Base-by-base conservation (phyloP, 2,329 filamentous ascomycete species). In the Trichoderma pleuroti region DNA sequence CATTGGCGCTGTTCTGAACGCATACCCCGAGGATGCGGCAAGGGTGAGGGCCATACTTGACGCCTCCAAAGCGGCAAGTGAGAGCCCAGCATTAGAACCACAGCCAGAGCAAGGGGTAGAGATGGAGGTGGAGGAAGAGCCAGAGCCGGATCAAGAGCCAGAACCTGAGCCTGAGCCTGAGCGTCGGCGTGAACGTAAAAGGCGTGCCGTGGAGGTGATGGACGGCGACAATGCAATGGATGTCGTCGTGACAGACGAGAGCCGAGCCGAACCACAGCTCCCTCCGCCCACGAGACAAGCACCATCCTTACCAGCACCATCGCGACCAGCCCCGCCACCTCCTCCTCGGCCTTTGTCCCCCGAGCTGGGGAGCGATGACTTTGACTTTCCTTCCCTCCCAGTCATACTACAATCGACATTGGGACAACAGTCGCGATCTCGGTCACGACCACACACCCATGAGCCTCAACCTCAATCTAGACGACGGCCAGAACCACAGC, bases 21-120 rank as follows among this genome's bases (percentile, higher is more conserved):
- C 73, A 4, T 83, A 84, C 36, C 76, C 78, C 0, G 73, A 78
- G 2, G 77, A 82, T 60, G 78, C 79, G 7, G 74, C 73, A 16
- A 66, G 72, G 4, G 75, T 72, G 14, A 75, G 60, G 9, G 71
- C 67, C n/a, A 61, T 74, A 30, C 72, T 76, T n/a, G 52, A 61
- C 12, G 59, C 39, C 9, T n/a, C 36, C 39, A 70, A 46, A 26
- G 39, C 28, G 54, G 12, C 34, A 42, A 14, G 59, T 12, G 52
- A 49, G 18, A n/a, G 46, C n/a, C 67, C 24, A 28, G n/a, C 18
- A n/a, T 42, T 24, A 57, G 26, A 68, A 49, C 62, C 14, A 34
- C 21, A 63, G 12, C 56, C 28, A 21, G 28, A 39, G n/a, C 57
- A 2, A 52, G 24, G 26, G n/a, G 59, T 28, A 34, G 61, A 52